Evolutionary conservation across 768 basidiomycete species (phyloP), one percentile per base, ranked within the genome.

Genomic region (Suillus lakei): DNA sequence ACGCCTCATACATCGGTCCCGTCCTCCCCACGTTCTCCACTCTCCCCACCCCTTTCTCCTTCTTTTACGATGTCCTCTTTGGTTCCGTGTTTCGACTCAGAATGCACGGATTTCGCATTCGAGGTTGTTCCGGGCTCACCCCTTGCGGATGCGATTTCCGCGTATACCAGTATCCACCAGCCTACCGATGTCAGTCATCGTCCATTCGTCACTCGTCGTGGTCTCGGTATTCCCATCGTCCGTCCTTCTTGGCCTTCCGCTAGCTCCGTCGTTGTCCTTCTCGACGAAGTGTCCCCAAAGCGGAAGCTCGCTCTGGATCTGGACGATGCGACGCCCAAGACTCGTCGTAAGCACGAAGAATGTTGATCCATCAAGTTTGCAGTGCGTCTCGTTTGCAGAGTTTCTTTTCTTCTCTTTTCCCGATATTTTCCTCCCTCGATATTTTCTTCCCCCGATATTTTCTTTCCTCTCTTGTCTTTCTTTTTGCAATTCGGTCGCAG

Each of bases 1-100:
- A 54, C 53, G 4, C 21, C 32, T 32, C 53, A 54, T 34, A 54
- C 53, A 54, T 54, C 53, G 15, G 53, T 54, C 21, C 53, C 53
- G 12, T 54, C 53, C 53, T 54, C 53, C 21, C 32, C 53, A 7
- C 21, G 30, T 34, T 34, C 53, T 54, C 21, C 30, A 21, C 53
- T 34, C 12, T 54, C 53, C 10, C 12, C 53, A 7, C 32, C 53
- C 53, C 30, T 21, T 54, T 34, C 53, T 34, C 53, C 53, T 12
- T 13, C 53, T 54, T 54, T 54, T 7, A 34, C 21, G 53, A 34
- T 34, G 21, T 32, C 53, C 6, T 54, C 32, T 32, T 54, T 30
- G 53, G 53, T 54, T n/a, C 53, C 53, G 21, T 13, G 53, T 54
- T 54, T 54, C 3, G 30, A 36, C 53, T 32, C 53, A 13, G 53